phyloP scores from a whole-genome alignment of 768 basidiomycete species.

The Dendrothele bispora region DNA sequence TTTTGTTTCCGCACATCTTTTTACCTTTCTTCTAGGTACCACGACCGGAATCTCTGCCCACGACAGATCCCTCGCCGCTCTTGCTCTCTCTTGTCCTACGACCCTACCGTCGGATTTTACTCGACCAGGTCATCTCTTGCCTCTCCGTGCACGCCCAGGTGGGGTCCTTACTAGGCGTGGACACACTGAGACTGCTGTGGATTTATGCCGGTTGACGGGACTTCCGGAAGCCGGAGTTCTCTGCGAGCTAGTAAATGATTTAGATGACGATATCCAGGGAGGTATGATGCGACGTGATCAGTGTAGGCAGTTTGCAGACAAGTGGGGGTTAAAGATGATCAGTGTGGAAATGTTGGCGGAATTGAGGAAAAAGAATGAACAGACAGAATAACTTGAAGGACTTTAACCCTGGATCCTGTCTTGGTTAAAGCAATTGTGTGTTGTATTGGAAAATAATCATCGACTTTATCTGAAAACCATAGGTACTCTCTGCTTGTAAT shows the following conservation, averaged over 20 bases:
- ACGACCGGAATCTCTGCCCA: constrained; percentile 97
- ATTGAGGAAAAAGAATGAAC: constrained; percentile 32
- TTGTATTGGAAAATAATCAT: no score
- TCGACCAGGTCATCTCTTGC: constrained; percentile 94
- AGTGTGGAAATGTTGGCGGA: constrained; percentile 83
- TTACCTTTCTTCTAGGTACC: constrained; percentile 52
- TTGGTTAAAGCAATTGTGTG: no score
- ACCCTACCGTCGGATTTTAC: constrained; percentile 70
- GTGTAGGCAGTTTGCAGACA: constrained; percentile 86
- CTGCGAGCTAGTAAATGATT: constrained; percentile 96
- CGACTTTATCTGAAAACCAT: no score
- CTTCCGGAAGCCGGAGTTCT: constrained; percentile 76
- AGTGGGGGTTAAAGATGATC: constrained; percentile 91
- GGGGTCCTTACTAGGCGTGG: constrained; percentile 88
- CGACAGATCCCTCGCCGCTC: constrained; percentile 86
- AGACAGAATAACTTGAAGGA: no score
- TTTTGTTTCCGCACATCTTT: constrained; percentile 5
- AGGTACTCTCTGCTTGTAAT: no score
- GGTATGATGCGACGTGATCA: constrained; percentile 96
- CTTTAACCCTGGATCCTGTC: no score
- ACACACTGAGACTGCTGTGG: constrained; percentile 90
- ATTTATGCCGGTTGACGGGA: constrained; percentile 78
- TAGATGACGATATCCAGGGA: constrained; percentile 87
- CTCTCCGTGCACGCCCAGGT: constrained; percentile 81
- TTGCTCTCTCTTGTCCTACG: constrained; percentile 70